Conservation (phyloP, 2,329 filamentous ascomycete species). For the Pseudocercospora macadamiae region DNA sequence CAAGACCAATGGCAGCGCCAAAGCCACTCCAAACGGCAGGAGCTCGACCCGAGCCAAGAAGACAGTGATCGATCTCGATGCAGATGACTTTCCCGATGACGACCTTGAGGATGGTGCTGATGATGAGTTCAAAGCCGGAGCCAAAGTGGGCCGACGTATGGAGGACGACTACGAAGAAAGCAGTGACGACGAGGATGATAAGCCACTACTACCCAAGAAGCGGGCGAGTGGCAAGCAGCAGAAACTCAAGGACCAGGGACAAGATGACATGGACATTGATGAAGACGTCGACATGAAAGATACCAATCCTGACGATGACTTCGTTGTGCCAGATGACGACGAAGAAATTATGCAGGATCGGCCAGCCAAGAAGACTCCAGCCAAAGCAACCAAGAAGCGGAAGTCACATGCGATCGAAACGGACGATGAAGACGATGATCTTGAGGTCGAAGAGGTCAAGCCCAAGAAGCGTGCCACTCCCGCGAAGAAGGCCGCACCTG, state of each 20-base stretch:
- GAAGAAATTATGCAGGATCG: conserved; percentile 45
- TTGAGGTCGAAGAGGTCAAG: conserved; percentile 45
- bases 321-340: conserved; percentile 48
- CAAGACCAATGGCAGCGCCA: conserved; percentile 36
- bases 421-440: conserved; percentile 51
- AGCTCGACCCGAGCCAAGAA: conserved; percentile 47
- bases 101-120: conserved; percentile 61
- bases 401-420: conserved; percentile 62
- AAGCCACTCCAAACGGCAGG: conserved; percentile 41
- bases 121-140: conserved; percentile 80
- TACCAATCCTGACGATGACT: conserved; percentile 50
- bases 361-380: conserved; percentile 41
- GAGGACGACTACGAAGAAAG: conserved; percentile 74
- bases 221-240: conserved; percentile 25
- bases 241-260: conserved; percentile 40
- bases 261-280: conserved; percentile 46
- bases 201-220: conserved; percentile 57
- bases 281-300: conserved; percentile 60
- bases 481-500: conserved; percentile 55
- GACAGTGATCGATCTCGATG: conserved; percentile 41
- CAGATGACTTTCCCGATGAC: conserved; percentile 42
- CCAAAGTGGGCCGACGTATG: conserved; percentile 56
- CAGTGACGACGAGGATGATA: conserved; percentile 68
- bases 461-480: conserved; percentile 59
- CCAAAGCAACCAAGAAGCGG: conserved; percentile 53